Percentiles rank a stretch among this genome's conserved stretches.
These are phyloP conservation scores for Trichomonas tenax DNA, from an alignment of 208 protist genomes.

Conservation along the genomic window DNA sequence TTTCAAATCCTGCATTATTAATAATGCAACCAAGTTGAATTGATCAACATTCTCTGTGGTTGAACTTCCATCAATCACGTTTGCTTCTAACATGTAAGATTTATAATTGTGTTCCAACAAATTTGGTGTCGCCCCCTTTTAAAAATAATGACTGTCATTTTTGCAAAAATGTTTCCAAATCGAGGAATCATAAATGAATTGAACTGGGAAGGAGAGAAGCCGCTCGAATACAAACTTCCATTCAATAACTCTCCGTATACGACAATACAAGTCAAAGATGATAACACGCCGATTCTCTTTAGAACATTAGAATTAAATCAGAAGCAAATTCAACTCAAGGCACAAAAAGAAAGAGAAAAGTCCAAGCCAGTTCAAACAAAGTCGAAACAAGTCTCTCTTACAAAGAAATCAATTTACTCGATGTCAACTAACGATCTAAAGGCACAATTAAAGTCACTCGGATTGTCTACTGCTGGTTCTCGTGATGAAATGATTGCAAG, in stretches of 20 bases:
- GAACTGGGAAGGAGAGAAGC: not conserved
- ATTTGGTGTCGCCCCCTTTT: too few species aligned
- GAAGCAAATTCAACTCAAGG: not conserved
- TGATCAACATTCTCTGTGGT: too few species aligned
- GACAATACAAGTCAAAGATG: not conserved
- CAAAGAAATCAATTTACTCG: not conserved
- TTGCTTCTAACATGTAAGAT: too few species aligned
- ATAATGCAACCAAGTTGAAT: too few species aligned
- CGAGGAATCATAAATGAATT: not conserved
- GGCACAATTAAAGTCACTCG: not conserved
- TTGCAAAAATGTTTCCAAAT: not conserved
- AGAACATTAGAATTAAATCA: not conserved
- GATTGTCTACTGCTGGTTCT: not conserved
- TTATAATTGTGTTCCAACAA: too few species aligned
- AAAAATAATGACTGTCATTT: too few species aligned
- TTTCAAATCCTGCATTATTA: too few species aligned
- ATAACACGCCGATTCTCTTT: not conserved
- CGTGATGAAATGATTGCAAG: not conserved
- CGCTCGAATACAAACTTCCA: not conserved
- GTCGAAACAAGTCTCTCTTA: not conserved
- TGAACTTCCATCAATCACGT: too few species aligned
- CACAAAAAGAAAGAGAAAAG: not conserved
- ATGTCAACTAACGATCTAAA: not conserved
- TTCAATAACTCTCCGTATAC: not conserved
- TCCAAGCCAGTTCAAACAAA: not conserved